Evolutionary conservation across 768 basidiomycete species (phyloP), one percentile per base, ranked within the genome.

Genomic region (Mycena alexandri): DNA sequence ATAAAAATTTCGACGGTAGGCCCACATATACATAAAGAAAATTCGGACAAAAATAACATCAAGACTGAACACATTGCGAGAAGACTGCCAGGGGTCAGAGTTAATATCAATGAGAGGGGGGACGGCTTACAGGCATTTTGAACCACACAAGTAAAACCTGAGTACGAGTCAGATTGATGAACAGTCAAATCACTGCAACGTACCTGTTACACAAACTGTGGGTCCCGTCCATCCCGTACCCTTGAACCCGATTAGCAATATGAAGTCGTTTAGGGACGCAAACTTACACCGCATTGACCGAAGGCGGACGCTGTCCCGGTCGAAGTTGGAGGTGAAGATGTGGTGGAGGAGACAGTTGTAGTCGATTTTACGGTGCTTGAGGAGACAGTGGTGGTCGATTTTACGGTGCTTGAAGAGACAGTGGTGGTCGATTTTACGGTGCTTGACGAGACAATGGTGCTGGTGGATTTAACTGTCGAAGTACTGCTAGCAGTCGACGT

Each of bases 281-380:
- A 46, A 58, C 69, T 21, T 66, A 70, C 69, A n/a, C 70, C 70
- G 29, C 70, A 71, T 53, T 71, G 70, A 25, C 43, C 66, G 33
- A 44, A 71, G 21, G 66, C 70, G 8, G 41, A 19, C n/a, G 36
- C 13, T 17, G 54, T 52, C 5, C 61, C 69, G 33, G 55, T 52
- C 8, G 59, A 58, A 9, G 66, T 53, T 7, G 69, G 60, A 3
- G 69, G 25, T 8, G 69, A 56, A 21, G 69, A 50, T 6, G 63
- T 65, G 2, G 54, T 57, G 22, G 59, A 44, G 19, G 62, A 54
- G 19, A 43, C 38, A 10, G 48, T 66, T 14, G 57, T 63, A n/a
- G 61, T 58, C 3, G 64, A 64, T 56, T 61, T 64, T 0, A 44
- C 41, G 17, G 53, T 61, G n/a, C 52, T 61, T 6, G 52, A 41